A percentile compares a stretch with the other conserved stretches of the same genome.
These are phyloP conservation scores for Boletus sensibilis DNA, from an alignment of 768 basidiomycete species.

Conservation along the genomic window DNA sequence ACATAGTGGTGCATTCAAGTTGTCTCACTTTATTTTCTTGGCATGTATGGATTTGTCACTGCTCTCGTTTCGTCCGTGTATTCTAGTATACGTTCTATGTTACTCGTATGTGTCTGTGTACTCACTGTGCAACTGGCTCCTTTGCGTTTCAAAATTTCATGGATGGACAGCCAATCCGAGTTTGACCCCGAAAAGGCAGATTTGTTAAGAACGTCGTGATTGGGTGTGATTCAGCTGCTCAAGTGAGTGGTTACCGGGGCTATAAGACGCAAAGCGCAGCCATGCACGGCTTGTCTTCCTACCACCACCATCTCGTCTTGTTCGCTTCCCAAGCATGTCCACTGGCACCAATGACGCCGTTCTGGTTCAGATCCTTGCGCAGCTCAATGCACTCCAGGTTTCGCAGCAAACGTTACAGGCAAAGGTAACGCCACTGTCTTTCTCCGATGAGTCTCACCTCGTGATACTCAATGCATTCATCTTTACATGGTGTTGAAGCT, in stretches of 20 bases:
- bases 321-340: constrained; percentile 22
- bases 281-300: constrained; percentile 4
- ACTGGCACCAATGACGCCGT: constrained; percentile 47
- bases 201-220: background rate
- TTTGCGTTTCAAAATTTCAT: too few species aligned
- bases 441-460: background rate
- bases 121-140: too few species aligned
- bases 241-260: background rate
- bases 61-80: background rate
- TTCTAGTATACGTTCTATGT: background rate
- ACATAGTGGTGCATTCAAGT: background rate
- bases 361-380: constrained; percentile 68
- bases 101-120: too few species aligned
- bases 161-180: background rate
- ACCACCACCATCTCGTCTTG: constrained; percentile 10
- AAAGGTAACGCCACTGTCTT: constrained; percentile 49
- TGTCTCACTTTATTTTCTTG: constrained; percentile 4
- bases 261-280: constrained; percentile 8
- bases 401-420: constrained; percentile 77
- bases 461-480: background rate
- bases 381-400: constrained; percentile 68
- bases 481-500: constrained; percentile 38
- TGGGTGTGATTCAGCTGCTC: background rate
- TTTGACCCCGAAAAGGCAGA: constrained; percentile 1
- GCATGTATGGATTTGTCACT: background rate